Conservation (phyloP, 108 stramenopile genomes). For the Hondaea fermentalgiana region DNA sequence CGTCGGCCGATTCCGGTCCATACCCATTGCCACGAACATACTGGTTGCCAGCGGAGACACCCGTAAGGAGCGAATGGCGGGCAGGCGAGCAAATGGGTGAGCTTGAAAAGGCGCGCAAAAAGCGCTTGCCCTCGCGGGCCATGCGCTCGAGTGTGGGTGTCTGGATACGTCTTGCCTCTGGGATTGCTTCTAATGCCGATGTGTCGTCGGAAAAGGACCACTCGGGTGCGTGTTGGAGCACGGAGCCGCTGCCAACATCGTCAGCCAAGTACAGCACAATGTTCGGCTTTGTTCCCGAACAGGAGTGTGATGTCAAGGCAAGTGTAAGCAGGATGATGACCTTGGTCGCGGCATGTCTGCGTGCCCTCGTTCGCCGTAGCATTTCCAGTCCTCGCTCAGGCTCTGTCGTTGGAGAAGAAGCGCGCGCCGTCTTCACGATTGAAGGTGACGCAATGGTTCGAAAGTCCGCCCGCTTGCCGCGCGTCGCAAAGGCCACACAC, state of each 20-base stretch:
- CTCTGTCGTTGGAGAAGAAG: too few relatives aligned
- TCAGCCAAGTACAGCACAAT: neutral
- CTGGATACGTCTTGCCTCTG: neutral
- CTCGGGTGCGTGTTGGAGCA: neutral
- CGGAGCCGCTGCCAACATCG: neutral
- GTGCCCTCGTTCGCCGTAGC: too few relatives aligned
- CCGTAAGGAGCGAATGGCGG: neutral
- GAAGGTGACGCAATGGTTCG: too few relatives aligned
- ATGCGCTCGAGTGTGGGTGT: conserved; percentile 13
- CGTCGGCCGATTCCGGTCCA: neutral
- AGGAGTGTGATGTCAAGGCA: neutral
- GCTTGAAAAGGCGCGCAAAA: neutral
- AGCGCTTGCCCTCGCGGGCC: neutral
- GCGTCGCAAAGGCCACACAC: too few relatives aligned
- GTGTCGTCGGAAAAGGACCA: neutral
- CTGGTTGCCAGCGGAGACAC: neutral
- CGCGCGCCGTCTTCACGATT: too few relatives aligned
- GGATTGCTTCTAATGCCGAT: neutral
- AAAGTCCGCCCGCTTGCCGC: too few relatives aligned
- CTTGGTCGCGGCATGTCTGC: too few relatives aligned
- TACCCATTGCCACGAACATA: neutral
- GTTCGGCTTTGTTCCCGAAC: neutral
- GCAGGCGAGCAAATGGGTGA: neutral
- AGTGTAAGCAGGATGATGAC: too few relatives aligned
- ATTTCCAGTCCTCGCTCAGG: too few relatives aligned